phyloP scores from a whole-genome alignment of 176 grass and related monocot genomes.

The Eleusine indica region DNA sequence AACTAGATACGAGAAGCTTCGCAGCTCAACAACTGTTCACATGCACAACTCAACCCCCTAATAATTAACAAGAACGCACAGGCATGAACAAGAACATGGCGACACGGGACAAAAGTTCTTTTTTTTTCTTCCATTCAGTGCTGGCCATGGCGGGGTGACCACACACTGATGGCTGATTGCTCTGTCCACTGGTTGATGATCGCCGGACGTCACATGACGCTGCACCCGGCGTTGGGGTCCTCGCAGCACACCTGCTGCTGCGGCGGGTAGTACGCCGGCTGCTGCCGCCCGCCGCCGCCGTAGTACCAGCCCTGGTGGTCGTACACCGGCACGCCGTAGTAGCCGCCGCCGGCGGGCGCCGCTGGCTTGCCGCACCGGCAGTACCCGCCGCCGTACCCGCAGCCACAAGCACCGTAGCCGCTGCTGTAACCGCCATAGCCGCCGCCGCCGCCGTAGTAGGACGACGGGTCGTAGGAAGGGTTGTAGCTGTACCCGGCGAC shows the following conservation, averaged over 20 bases:
- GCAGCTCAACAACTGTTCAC: constrained; percentile 41
- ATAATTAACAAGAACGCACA: constrained; percentile 27
- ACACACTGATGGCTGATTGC: constrained; percentile 38
- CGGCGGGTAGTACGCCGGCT: constrained; percentile 43
- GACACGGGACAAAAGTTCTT: neutral
- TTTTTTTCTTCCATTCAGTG: neutral
- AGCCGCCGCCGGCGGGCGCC: constrained; percentile 34
- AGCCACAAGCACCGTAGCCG: neutral
- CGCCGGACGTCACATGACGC: constrained; percentile 51
- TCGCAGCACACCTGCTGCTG: constrained; percentile 42
- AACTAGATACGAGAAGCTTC: constrained; percentile 26
- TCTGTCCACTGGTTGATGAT: neutral
- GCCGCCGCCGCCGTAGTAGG: constrained; percentile 6
- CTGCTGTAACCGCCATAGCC: neutral
- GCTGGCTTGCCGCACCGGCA: constrained; percentile 51
- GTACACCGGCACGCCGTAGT: constrained; percentile 59
- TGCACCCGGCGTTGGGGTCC: constrained; percentile 67
- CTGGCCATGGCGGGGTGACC: constrained; percentile 30
- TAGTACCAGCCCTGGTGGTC: constrained; percentile 57
- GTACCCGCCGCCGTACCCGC: constrained; percentile 26
- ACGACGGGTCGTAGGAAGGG: constrained; percentile 30
- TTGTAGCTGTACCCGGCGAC: constrained; percentile 45
- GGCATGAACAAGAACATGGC: constrained; percentile 23
- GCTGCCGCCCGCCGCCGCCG: constrained; percentile 45
- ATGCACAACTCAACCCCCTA: constrained; percentile 51